Percentiles rank a stretch among this genome's conserved stretches.
Conservation (phyloP, 192 early-diverging fungal genomes). For the Entrophospora sp. region DNA sequence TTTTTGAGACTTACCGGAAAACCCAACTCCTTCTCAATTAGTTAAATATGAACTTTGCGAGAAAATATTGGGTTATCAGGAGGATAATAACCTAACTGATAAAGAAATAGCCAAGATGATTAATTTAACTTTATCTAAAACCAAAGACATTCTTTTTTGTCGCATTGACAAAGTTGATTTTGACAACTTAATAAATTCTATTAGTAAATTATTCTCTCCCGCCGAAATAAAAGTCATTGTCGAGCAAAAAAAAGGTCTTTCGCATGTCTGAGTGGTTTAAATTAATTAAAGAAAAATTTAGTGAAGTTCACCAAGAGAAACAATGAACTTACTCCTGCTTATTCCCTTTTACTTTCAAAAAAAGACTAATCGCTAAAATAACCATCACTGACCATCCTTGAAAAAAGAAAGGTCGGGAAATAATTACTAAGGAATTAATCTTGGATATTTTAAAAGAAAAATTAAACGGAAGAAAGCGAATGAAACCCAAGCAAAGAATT, state of each 20-base stretch:
- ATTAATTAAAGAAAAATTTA: neutral
- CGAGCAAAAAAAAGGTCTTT: neutral
- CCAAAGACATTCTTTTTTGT: neutral
- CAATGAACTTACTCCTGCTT: neutral
- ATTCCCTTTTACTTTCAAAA: neutral
- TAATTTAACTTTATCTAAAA: neutral
- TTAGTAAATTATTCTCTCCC: neutral
- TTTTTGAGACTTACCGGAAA: neutral
- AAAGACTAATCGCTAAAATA: neutral
- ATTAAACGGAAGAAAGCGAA: neutral
- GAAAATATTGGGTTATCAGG: neutral
- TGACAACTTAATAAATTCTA: neutral
- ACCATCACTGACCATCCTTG: constrained; percentile 2
- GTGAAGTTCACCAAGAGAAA: neutral
- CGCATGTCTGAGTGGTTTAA: neutral
- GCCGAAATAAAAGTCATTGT: neutral
- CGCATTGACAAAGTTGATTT: neutral
- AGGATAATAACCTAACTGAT: neutral
- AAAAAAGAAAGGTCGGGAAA: constrained; percentile 7
- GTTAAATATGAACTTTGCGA: neutral
- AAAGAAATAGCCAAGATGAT: neutral
- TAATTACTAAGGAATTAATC: constrained; percentile 5
- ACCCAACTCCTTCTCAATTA: neutral
- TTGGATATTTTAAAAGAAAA: neutral
- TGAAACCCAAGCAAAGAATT: neutral